These are phyloP conservation scores for Astragalus membranaceus DNA, from an alignment of 306 rosid species.

Conservation along the genomic window DNA sequence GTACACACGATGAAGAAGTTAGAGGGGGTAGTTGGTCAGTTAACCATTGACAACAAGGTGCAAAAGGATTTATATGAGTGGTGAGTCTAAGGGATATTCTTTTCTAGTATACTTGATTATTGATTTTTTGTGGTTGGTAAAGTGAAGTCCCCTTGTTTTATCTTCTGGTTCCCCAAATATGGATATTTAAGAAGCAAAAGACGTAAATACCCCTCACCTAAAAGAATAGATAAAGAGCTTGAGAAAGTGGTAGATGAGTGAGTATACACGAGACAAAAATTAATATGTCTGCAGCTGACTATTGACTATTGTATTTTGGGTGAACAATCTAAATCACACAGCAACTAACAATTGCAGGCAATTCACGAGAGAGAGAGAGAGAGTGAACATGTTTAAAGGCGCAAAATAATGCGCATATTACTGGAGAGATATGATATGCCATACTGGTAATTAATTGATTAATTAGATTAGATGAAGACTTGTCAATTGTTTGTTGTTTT, in stretches of 20 bases:
- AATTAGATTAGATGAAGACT: not conserved
- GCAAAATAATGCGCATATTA: slow-evolving; percentile 35
- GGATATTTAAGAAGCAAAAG: not conserved
- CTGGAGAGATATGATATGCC: not conserved
- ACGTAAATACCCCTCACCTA: not conserved
- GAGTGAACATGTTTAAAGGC: not conserved
- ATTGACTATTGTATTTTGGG: slow-evolving; percentile 22
- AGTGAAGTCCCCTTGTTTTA: not conserved
- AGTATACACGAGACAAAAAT: slow-evolving; percentile 27
- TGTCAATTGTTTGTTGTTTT: slow-evolving; percentile 24
- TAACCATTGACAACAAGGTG: not conserved
- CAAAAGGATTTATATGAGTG: not conserved
- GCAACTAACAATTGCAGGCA: slow-evolving; percentile 7
- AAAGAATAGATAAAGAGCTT: not conserved
- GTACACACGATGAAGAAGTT: not conserved
- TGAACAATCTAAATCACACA: slow-evolving; percentile 27
- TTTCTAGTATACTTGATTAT: not conserved
- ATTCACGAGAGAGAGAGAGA: not conserved
- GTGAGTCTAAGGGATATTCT: slow-evolving; percentile 9
- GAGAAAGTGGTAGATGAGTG: slow-evolving; percentile 9
- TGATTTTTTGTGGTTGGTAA: not conserved
- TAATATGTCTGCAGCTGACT: not conserved
- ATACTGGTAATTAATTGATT: not conserved
- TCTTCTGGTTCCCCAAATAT: not conserved
- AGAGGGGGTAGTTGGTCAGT: slow-evolving; percentile 26